Evolutionary conservation across 768 basidiomycete genomes (phyloP).

Genomic region (Cyclocybe aegerita): DNA sequence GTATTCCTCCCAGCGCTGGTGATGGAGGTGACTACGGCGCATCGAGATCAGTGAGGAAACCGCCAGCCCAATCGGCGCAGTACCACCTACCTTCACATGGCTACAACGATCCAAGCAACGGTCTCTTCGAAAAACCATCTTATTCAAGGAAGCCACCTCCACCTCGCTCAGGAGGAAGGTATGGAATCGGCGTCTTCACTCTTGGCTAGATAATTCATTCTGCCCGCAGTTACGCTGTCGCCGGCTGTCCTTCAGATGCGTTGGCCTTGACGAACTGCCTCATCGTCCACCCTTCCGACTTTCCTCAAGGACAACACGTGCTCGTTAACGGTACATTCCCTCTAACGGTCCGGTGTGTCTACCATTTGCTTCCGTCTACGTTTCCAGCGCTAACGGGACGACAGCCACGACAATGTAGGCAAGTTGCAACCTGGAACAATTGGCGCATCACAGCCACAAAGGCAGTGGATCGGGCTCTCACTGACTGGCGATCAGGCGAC

Average conservation of each 20-base stretch:
- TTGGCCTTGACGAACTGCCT: conserved; percentile 82
- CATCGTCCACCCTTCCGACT: conserved; percentile 78
- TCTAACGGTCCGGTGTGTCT: conserved; percentile 67
- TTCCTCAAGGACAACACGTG: conserved; percentile 70
- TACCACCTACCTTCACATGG: conserved; percentile 33
- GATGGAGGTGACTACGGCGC: conserved; percentile 19
- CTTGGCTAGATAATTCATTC: background rate
- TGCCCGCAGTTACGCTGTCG: conserved; percentile 50
- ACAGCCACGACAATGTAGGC: conserved; percentile 80
- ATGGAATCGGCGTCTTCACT: conserved; percentile 5
- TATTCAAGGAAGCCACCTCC: conserved; percentile 41
- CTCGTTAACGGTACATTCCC: conserved; percentile 71
- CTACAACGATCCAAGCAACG: conserved; percentile 53
- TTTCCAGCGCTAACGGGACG: background rate
- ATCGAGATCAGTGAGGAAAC: conserved; percentile 34
- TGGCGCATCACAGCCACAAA: conserved; percentile 75
- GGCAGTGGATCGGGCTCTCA: conserved; percentile 90
- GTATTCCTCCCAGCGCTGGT: conserved; percentile 32
- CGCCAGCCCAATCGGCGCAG: conserved; percentile 40
- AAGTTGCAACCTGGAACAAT: conserved; percentile 67
- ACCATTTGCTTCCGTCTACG: background rate
- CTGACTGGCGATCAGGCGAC: conserved; percentile 73
- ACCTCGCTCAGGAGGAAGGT: conserved; percentile 32
- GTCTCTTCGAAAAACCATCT: conserved; percentile 50
- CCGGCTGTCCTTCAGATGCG: conserved; percentile 57